Evolutionary conservation across 2,329 filamentous ascomycete genomes (phyloP).

Genomic region (Venturia aucupariae): DNA sequence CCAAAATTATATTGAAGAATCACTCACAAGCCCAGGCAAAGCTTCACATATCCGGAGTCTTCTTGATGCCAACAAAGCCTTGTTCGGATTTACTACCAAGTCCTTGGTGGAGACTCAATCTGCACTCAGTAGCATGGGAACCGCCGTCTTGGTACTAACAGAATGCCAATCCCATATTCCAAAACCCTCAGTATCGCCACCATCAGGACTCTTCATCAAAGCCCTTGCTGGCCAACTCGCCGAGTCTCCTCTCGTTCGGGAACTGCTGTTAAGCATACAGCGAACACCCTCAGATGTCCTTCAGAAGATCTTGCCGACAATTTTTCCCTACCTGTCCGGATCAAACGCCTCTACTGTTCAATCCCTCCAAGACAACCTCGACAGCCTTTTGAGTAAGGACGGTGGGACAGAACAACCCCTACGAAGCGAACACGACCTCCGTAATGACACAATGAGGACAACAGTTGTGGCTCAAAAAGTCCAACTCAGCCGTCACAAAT

Average conservation of each 20-base stretch:
- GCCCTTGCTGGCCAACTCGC: conserved; percentile 49
- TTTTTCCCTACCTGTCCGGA: conserved; percentile 24
- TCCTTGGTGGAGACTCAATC: conserved; percentile 28
- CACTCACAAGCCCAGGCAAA: conserved; percentile 39
- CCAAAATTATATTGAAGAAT: conserved; percentile 33
- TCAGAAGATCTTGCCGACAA: conserved; percentile 31
- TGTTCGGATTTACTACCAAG: conserved; percentile 38
- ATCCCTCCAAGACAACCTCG: conserved; percentile 16
- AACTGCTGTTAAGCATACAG: conserved; percentile 49
- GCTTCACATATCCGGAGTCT: conserved; percentile 35
- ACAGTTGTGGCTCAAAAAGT: conserved; percentile 76
- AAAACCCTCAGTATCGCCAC: conserved; percentile 25
- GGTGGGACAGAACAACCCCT: conserved; percentile 34
- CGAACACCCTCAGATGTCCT: conserved; percentile 50
- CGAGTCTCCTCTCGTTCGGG: conserved; percentile 42
- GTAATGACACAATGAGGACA: conserved; percentile 60
- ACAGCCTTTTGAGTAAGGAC: not conserved
- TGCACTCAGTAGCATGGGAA: conserved; percentile 33
- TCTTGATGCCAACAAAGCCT: conserved; percentile 50
- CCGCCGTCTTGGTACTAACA: conserved; percentile 27
- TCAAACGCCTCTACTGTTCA: conserved; percentile 28
- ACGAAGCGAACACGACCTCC: conserved; percentile 66
- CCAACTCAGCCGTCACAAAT: conserved; percentile 66
- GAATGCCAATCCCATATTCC: conserved; percentile 30
- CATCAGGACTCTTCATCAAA: conserved; percentile 49